Percentiles rank a stretch among this genome's conserved stretches.
phyloP scores from a whole-genome alignment of 139 green algal genomes.

The Chlorella sp. region DNA sequence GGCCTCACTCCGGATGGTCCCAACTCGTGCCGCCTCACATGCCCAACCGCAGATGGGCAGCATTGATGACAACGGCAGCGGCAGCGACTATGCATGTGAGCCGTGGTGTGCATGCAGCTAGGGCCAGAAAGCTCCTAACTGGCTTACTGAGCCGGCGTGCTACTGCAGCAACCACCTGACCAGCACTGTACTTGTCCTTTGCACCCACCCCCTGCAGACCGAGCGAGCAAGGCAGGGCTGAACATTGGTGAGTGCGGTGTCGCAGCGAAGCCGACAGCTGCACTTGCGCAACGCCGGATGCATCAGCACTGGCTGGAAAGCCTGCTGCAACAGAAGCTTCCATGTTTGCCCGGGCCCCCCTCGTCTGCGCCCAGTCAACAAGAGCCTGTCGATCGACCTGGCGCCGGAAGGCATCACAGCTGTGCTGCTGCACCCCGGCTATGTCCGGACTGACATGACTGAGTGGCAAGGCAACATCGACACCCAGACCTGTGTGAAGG shows the following conservation, averaged over 20 bases:
- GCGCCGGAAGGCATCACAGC: slow-evolving; percentile 41
- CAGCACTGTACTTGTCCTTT: too few relatives aligned
- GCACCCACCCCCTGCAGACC: too few relatives aligned
- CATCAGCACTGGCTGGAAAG: too few relatives aligned
- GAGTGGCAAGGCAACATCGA: slow-evolving; percentile 54
- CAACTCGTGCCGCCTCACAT: background rate
- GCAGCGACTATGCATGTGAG: slow-evolving; percentile 54
- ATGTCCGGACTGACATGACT: slow-evolving; percentile 66
- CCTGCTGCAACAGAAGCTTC: background rate
- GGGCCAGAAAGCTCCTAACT: too few relatives aligned
- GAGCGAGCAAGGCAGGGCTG: slow-evolving; percentile 74
- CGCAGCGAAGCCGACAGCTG: too few relatives aligned
- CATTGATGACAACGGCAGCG: slow-evolving; percentile 40
- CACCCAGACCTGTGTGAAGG: slow-evolving; percentile 30
- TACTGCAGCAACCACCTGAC: too few relatives aligned
- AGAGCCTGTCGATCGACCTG: slow-evolving; percentile 73
- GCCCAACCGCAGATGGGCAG: slow-evolving; percentile 9
- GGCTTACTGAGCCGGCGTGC: too few relatives aligned
- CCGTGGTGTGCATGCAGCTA: too few relatives aligned
- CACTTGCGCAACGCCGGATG: too few relatives aligned
- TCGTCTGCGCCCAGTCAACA: slow-evolving; percentile 65
- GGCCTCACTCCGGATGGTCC: too few relatives aligned
- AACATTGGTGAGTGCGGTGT: slow-evolving; percentile 58
- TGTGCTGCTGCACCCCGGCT: slow-evolving; percentile 73
- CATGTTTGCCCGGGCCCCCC: too few relatives aligned